phyloP scores from a whole-genome alignment of 306 rosid species.

The Vigna mungo region DNA sequence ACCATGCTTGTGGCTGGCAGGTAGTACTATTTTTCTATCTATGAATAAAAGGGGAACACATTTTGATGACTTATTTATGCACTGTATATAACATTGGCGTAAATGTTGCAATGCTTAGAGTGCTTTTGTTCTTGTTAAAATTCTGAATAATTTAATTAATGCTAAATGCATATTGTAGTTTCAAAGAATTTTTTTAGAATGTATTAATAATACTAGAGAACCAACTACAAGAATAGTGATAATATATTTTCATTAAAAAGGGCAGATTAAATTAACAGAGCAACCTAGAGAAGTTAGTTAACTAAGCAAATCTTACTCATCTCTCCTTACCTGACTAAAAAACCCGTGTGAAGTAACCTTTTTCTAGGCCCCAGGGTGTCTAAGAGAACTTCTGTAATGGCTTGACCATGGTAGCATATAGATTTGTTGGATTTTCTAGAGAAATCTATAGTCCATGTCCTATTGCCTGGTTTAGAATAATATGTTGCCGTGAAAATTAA shows the following conservation, averaged over 20 bases:
- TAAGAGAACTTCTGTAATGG: neutral
- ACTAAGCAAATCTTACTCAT: neutral
- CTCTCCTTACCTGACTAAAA: neutral
- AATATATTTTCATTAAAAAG: no score
- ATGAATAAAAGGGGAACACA: slow-evolving; percentile 11
- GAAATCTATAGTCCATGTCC: neutral
- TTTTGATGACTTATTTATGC: slow-evolving; percentile 8
- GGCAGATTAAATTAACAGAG: neutral
- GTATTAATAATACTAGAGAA: neutral
- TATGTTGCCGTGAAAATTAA: no score
- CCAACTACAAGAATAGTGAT: no score
- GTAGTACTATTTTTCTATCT: slow-evolving; percentile 43
- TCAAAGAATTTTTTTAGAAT: neutral
- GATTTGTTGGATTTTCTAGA: neutral
- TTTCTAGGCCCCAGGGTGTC: neutral
- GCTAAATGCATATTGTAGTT: slow-evolving; percentile 4
- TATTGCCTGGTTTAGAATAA: neutral
- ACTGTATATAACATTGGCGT: neutral
- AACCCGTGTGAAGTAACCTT: neutral
- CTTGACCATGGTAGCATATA: neutral
- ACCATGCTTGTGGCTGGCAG: slow-evolving; percentile 73
- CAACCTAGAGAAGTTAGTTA: neutral
- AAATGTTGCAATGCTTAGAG: neutral
- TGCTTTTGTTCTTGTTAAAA: slow-evolving; percentile 6
- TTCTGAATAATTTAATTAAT: slow-evolving; percentile 21